Evolutionary conservation across 352 stramenopile species (phyloP).

Genomic region (Blastocystis sp.): DNA sequence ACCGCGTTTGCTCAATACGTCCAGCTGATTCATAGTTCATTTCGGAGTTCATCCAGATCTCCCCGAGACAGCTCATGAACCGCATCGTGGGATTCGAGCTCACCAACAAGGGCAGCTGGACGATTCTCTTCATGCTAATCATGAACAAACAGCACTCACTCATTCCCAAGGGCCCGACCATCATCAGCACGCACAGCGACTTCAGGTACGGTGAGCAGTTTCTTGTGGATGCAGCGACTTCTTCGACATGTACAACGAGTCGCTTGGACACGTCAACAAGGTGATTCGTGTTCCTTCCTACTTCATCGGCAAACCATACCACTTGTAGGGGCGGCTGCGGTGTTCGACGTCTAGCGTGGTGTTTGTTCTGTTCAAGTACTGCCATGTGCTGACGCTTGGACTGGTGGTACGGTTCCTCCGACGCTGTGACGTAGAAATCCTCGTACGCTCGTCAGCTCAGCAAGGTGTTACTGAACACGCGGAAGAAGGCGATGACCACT

Average conservation of each 20-base stretch:
- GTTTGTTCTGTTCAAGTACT: constrained; percentile 26
- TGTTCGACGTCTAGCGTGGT: not conserved
- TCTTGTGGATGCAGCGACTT: not conserved
- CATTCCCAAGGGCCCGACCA: not conserved
- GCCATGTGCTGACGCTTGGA: not conserved
- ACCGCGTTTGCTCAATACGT: not conserved
- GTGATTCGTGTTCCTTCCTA: constrained; percentile 16
- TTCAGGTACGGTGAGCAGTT: not conserved
- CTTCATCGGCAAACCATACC: constrained; percentile 36
- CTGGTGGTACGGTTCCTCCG: not conserved
- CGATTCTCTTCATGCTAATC: constrained; percentile 37
- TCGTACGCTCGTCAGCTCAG: constrained; percentile 31
- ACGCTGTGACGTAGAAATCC: not conserved
- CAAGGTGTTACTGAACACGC: constrained; percentile 20
- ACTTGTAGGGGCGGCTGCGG: not conserved
- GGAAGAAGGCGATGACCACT: not conserved
- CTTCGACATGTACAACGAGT: constrained; percentile 39
- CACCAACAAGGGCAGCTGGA: constrained; percentile 22
- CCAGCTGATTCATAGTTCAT: constrained; percentile 1
- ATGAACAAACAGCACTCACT: constrained; percentile 29
- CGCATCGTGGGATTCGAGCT: constrained; percentile 31
- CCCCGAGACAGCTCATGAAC: constrained; percentile 14
- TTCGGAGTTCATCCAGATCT: constrained; percentile 28
- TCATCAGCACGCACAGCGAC: not conserved
- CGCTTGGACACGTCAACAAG: not conserved